Conservation (phyloP, 805 yeast genomes). For the Starmerella vitae region DNA sequence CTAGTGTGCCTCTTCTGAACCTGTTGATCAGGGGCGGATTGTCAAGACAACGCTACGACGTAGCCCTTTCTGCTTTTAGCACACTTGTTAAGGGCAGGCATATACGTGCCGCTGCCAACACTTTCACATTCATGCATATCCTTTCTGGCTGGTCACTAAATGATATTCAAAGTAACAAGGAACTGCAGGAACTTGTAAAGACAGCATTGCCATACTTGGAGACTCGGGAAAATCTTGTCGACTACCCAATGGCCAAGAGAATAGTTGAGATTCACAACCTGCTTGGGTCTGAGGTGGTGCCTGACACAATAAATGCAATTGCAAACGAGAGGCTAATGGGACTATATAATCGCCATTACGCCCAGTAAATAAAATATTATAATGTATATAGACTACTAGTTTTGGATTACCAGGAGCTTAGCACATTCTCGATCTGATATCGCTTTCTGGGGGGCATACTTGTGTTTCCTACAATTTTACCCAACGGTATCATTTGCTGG, state of each 20-base stretch:
- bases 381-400: not conserved
- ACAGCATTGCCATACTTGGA: constrained; percentile 6
- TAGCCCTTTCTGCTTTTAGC: constrained; percentile 19
- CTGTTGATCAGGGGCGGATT: constrained; percentile 24
- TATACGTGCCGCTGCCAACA: constrained; percentile 20
- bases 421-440: no score
- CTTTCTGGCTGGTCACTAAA: constrained; percentile 11
- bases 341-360: constrained; percentile 7
- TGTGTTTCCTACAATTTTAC: no score
- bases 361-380: not conserved
- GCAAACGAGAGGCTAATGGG: constrained; percentile 3
- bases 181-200: constrained; percentile 6
- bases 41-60: constrained; percentile 10
- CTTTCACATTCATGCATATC: constrained; percentile 23
- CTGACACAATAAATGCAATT: constrained; percentile 1
- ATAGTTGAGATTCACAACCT: constrained; percentile 3
- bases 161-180: constrained; percentile 1
- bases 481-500: no score
- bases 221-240: constrained; percentile 7
- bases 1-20: constrained; percentile 24
- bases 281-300: constrained; percentile 9
- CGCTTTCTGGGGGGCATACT: no score
- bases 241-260: constrained; percentile 15
- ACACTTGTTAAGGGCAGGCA: constrained; percentile 10
- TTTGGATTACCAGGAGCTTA: no score